phyloP scores from a whole-genome alignment of 2,329 filamentous ascomycete genomes.

The Penicillium brasilianum region DNA sequence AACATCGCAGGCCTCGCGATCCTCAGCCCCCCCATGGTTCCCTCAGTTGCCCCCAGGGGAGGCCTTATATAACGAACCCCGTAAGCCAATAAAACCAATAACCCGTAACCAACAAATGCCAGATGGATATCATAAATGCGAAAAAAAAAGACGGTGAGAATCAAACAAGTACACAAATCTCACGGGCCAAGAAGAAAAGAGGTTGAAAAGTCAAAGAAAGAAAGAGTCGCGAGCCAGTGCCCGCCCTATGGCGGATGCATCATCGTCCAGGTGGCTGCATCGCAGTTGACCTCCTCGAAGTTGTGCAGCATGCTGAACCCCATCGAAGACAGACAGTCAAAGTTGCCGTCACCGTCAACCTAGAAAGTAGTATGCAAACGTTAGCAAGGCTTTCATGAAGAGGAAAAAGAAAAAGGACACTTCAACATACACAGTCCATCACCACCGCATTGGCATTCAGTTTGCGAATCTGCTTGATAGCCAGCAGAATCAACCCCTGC shows the following conservation, averaged over 20 bases:
- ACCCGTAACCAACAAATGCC: constrained; percentile 21
- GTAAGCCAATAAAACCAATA: constrained; percentile 8
- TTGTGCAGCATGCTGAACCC: constrained; percentile 78
- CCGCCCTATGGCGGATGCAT: constrained; percentile 48
- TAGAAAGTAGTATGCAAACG: constrained; percentile 38
- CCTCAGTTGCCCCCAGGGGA: background rate
- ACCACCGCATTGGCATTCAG: constrained; percentile 75
- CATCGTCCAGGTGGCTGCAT: constrained; percentile 66
- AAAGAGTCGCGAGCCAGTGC: background rate
- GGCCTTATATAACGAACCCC: background rate
- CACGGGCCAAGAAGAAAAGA: constrained; percentile 5
- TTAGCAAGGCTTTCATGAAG: constrained; percentile 33
- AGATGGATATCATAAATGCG: constrained; percentile 33
- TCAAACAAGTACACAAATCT: background rate
- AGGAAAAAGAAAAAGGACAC: background rate
- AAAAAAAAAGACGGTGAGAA: constrained; percentile 9
- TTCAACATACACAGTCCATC: constrained; percentile 74
- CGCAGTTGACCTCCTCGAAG: constrained; percentile 80
- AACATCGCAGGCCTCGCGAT: background rate
- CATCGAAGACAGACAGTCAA: constrained; percentile 76
- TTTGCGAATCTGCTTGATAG: constrained; percentile 79
- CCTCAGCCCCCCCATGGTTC: background rate
- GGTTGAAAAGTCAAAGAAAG: constrained; percentile 5
- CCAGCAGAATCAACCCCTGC: constrained; percentile 80
- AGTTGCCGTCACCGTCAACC: constrained; percentile 73